Evolutionary conservation across 2,329 filamentous ascomycete genomes (phyloP), one percentile per base, ranked within the genome.

Genomic region (Fusarium buxicola): DNA sequence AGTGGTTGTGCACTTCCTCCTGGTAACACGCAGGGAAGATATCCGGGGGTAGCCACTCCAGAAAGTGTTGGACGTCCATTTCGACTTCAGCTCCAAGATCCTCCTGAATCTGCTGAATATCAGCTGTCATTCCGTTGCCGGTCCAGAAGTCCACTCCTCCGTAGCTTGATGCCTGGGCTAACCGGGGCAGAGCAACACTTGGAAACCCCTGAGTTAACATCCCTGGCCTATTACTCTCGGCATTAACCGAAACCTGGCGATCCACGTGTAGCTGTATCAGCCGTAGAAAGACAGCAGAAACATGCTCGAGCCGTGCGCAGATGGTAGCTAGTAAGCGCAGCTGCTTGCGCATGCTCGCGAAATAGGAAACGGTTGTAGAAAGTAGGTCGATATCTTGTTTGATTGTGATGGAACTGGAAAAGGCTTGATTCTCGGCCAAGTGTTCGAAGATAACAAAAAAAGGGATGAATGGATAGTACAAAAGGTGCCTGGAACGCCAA

Each of bases 371-470:
- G 1, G 50, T 34, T 1, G 24, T 34, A 3, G 43, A 32, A 2
- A 58, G 8, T 9, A 58, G 41, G 5, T 43, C 15, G 2, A 41
- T 15, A 8, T 58, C 51, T 13, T 21, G 12, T 5, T 45, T 15
- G 1, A 15, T 31, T 2, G 15, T 30, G 2, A 12, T 5, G 4
- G 2, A 6, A 3, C 31, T 18, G 0, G n/a, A 11, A 1, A 13
- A 18, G 4, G 21, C 7, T 8, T 39, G 21, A 1, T 7, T 4
- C 0, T 55, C 7, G 4, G 25, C 25, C 5, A 58, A 4, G 9
- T 55, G 18, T 6, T 44, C 35, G 8, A 58, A 60, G 8, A 60
- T 16, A 7, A 60, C 30, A 67, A 53, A 54, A n/a, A 54, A 60
- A 2, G 58, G 28, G 5, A 48, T 54, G 4, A 60, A 60, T 0